Conservation (phyloP, 2,329 filamentous ascomycete genomes). For the Colletotrichum cordylinicola region DNA sequence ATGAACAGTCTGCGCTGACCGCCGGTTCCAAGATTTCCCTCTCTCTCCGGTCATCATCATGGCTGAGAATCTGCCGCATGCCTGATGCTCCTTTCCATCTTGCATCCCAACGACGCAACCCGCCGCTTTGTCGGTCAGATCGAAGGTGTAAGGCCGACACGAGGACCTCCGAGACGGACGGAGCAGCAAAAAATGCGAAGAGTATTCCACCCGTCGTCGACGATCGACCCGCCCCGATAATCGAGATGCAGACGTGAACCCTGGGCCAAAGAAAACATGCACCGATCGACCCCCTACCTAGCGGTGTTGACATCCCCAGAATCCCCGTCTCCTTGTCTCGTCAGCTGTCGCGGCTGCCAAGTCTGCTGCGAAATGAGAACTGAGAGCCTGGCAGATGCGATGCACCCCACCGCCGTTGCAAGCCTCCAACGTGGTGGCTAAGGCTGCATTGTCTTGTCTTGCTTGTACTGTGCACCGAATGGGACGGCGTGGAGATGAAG, state of each 20-base stretch:
- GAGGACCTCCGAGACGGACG: background rate
- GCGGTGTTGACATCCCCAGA: background rate
- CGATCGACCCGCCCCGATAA: conserved; percentile 1
- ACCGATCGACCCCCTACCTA: background rate
- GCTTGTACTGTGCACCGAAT: background rate
- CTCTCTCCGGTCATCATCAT: background rate
- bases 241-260: background rate
- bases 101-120: background rate
- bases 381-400: background rate
- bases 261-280: background rate
- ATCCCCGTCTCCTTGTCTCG: background rate
- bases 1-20: background rate
- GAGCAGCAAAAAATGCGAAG: background rate
- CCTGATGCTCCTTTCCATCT: background rate
- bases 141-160: background rate
- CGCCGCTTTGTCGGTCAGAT: conserved; percentile 3
- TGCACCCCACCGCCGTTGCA: background rate
- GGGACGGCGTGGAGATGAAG: background rate
- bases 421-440: background rate
- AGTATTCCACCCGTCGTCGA: background rate
- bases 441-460: background rate
- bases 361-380: background rate
- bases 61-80: background rate
- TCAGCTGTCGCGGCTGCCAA: background rate
- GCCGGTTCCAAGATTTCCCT: background rate